Evolutionary conservation across 1,284 basidiomycete species (phyloP), one percentile per base, ranked within the genome.

Genomic region (Xerocomus nothofagi): DNA sequence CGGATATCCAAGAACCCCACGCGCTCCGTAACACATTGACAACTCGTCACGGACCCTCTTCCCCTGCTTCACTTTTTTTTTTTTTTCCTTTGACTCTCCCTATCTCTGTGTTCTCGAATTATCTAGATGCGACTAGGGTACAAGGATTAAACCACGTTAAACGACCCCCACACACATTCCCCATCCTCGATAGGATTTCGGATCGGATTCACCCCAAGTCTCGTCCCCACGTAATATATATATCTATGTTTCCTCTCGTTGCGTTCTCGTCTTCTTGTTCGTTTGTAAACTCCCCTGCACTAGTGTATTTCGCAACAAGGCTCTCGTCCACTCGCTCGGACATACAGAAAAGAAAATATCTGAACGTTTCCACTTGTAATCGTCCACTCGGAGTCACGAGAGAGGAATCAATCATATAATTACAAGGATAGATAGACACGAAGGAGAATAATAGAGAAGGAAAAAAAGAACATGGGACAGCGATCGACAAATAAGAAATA

Each of bases 371-470:
- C n/a, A n/a, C n/a, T n/a, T n/a, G n/a, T n/a, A n/a, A n/a, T n/a
- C n/a, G n/a, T n/a, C n/a, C n/a, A n/a, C n/a, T n/a, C n/a, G n/a
- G n/a, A n/a, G n/a, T n/a, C n/a, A n/a, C n/a, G 26, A 9, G 27
- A 14, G 6, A 5, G 2, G 17, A 15, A 8, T 31, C 11, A 38
- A n/a, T 29, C 24, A 29, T 43, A 49, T 42, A 54, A 62, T 59
- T 59, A 59, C 57, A 61, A 20, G 55, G 44, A 63, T 63, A 62
- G 57, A 62, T 63, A 58, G 8, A 47, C 41, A 56, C 4, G 17
- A 30, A 17, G 9, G 15, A 18, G n/a, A n/a, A n/a, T n/a, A n/a
- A n/a, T n/a, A n/a, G n/a, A 12, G 3, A 32, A 6, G 6, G 5
- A 33, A 23, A 24, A 32, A 26, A 26, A 11, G 14, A 27, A 42